Percentiles rank a stretch among this genome's conserved stretches.
Evolutionary conservation across 1,284 basidiomycete genomes (phyloP).

Genomic region (Coniophora puteana): DNA sequence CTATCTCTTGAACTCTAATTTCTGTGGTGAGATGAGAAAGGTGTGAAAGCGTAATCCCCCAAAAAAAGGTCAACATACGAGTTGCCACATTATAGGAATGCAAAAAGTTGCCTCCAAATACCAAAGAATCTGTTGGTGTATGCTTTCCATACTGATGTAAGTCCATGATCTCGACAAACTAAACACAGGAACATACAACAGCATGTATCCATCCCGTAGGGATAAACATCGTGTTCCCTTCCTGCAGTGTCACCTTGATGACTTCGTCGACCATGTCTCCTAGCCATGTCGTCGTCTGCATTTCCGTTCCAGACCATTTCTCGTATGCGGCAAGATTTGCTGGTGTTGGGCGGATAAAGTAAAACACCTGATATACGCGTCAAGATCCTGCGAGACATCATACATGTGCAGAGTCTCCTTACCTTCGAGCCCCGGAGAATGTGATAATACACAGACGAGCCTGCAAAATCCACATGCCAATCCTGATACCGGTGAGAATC

Average conservation of each 20-base stretch:
- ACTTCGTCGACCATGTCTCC: constrained; percentile 90
- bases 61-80: constrained; percentile 45
- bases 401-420: constrained; percentile 10
- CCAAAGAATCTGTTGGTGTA: constrained; percentile 89
- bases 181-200: constrained; percentile 59
- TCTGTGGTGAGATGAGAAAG: constrained; percentile 46
- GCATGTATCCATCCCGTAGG: constrained; percentile 98
- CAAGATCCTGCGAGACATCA: constrained; percentile 12
- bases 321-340: constrained; percentile 89
- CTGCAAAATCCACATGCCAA: constrained; percentile 97
- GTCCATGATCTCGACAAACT: constrained; percentile 3
- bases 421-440: constrained; percentile 83
- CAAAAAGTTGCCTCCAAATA: constrained; percentile 96
- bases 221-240: constrained; percentile 96
- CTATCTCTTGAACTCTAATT: constrained; percentile 85
- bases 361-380: constrained; percentile 68
- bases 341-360: constrained; percentile 89
- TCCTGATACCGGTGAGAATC: constrained; percentile 52
- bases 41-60: constrained; percentile 5
- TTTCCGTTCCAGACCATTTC: constrained; percentile 85
- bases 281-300: constrained; percentile 87
- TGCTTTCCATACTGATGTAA: constrained; percentile 44
- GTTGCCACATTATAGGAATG: constrained; percentile 79
- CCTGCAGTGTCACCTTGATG: constrained; percentile 73
- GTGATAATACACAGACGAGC: constrained; percentile 93